Base-by-base conservation (phyloP, 2,329 filamentous ascomycete genomes). In the Dryadomyces quercus-mongolicae region DNA sequence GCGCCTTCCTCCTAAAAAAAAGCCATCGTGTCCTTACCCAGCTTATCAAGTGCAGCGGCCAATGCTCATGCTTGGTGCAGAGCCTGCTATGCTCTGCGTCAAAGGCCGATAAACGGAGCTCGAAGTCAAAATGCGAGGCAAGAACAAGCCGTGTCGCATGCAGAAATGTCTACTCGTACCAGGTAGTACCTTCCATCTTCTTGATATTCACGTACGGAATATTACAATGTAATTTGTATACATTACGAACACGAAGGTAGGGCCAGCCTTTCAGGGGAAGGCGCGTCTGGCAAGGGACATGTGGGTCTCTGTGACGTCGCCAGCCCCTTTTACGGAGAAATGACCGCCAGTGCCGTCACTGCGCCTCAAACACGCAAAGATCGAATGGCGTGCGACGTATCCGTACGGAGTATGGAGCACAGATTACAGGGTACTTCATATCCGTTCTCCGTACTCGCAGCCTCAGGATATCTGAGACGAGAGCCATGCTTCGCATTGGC, bases 241-340 rank as follows among this genome's bases (percentile, higher is more conserved):
- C n/a, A n/a, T 4, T 40, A 16, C 36, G 42, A 18, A 44, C 42
- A 18, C 42, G 42, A 18, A 44, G 18, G 42, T 2, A 4, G 6
- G 8, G 42, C 12, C 42, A 16, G 31, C 5, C 49, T n/a, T 15
- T 48, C 25, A 44, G 49, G 49, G 49, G 49, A 51, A 51, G 38
- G 36, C 21, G 49, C 49, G 49, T 43, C 21, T 16, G 20, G 36
- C 34, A 34, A 40, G 34, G 12, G 25, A 38, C 38, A 25, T 52
- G 50, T 44, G 50, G 50, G 38, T 9, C 40, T 20, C 36, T 8
- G 50, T 52, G 50, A 52, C 50, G 50, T 52, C 50, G 50, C 50
- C 50, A 18, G 38, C 50, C 50, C 50, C 50, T 52, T 52, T 52
- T 52, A 45, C 50, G 50, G 50, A 52, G 36, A 12, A 40, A 40